Conservation (phyloP, 2,329 filamentous ascomycete genomes). For the Penicillium sp. region DNA sequence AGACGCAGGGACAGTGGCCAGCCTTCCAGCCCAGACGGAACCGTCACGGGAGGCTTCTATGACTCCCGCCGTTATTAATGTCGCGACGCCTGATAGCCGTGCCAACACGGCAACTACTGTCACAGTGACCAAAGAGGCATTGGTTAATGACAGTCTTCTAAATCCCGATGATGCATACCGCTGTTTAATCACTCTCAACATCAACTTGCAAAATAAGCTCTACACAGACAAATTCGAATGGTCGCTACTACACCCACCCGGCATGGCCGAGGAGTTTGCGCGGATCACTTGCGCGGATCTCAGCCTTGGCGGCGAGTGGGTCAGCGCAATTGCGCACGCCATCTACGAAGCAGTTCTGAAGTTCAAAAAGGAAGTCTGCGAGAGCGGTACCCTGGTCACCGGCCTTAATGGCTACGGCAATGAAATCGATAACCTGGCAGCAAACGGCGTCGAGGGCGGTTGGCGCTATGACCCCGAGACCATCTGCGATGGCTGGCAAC, state of each 20-base stretch:
- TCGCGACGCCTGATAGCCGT: conserved; percentile 57
- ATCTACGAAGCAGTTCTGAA: conserved; percentile 93
- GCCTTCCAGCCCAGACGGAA: conserved; percentile 30
- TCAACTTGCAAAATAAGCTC: conserved; percentile 84
- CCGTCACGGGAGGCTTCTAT: conserved; percentile 54
- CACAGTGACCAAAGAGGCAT: conserved; percentile 34
- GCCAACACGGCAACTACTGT: conserved; percentile 21
- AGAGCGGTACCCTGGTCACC: conserved; percentile 80
- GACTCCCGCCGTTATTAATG: conserved; percentile 48
- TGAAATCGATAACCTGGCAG: conserved; percentile 85
- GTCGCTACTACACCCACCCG: conserved; percentile 87
- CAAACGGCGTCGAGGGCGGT: conserved; percentile 75
- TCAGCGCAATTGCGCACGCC: conserved; percentile 87
- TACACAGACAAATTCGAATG: conserved; percentile 98
- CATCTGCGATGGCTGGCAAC: conserved; percentile 78
- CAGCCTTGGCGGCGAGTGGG: conserved; percentile 86
- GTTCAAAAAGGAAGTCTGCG: conserved; percentile 93
- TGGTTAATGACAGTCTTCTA: conserved; percentile 65
- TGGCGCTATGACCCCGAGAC: conserved; percentile 96
- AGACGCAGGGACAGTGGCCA: conserved; percentile 26
- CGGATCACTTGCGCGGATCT: conserved; percentile 90
- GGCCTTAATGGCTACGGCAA: conserved; percentile 63
- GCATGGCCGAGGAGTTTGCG: conserved; percentile 87
- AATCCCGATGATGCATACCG: conserved; percentile 94
- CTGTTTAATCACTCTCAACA: conserved; percentile 84